Percentiles rank a stretch among this genome's conserved stretches.
These are phyloP conservation scores for Pigoraptor vietnamica DNA, from an alignment of 78 protist genomes.

Conservation along the genomic window DNA sequence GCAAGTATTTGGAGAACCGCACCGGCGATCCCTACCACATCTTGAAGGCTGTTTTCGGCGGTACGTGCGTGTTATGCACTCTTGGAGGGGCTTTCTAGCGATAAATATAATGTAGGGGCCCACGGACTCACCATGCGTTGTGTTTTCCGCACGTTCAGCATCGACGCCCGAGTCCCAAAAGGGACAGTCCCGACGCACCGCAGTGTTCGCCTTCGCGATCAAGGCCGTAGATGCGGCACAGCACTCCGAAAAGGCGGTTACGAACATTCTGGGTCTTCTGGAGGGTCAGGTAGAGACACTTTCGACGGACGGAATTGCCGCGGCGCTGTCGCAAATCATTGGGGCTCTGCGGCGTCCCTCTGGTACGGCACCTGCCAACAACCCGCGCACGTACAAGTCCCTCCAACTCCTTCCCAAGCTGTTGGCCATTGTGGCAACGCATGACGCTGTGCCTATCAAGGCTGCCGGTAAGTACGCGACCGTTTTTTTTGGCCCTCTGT, in stretches of 20 bases:
- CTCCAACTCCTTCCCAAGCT: not conserved
- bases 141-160: not conserved
- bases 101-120: no score
- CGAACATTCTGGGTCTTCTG: not conserved
- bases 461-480: not conserved
- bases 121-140: no score
- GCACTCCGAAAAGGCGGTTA: not conserved
- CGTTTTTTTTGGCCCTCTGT: not conserved
- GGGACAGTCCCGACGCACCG: not conserved
- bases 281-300: not conserved
- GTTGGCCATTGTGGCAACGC: not conserved
- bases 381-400: not conserved
- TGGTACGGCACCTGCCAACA: not conserved
- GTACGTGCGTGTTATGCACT: no score
- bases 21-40: not conserved
- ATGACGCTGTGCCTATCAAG: not conserved
- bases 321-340: not conserved
- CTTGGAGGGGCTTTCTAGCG: no score
- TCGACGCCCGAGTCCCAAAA: not conserved
- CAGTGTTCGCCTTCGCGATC: not conserved
- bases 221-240: not conserved
- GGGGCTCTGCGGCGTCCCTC: not conserved
- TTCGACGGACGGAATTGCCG: not conserved
- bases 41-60: not conserved
- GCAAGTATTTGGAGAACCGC: not conserved